These are phyloP conservation scores for Puccinia novopanici DNA, from an alignment of 1,284 basidiomycete species.

Conservation along the genomic window DNA sequence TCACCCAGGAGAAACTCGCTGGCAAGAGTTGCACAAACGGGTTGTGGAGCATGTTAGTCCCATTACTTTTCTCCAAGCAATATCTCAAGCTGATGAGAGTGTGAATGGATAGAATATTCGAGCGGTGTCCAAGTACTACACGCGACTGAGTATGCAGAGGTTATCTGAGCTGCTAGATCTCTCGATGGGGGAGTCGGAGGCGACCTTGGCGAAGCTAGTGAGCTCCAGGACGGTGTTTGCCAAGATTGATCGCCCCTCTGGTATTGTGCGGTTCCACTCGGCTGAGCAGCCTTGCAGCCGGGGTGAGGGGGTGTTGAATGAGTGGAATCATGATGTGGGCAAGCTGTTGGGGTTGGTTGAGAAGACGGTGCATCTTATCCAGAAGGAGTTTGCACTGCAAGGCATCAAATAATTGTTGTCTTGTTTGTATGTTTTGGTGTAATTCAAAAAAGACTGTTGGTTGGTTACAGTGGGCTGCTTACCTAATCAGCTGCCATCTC, in stretches of 20 bases:
- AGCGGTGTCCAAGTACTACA: slow-evolving; percentile 91
- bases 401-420: slow-evolving; percentile 44
- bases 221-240: slow-evolving; percentile 90
- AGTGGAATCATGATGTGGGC: slow-evolving; percentile 93
- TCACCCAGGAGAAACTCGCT: slow-evolving; percentile 70
- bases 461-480: too few species aligned
- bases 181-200: slow-evolving; percentile 76
- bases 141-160: slow-evolving; percentile 80
- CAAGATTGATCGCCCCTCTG: slow-evolving; percentile 86
- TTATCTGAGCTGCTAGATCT: slow-evolving; percentile 87
- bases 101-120: slow-evolving; percentile 77
- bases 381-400: slow-evolving; percentile 58
- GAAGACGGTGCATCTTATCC: slow-evolving; percentile 63
- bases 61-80: background rate
- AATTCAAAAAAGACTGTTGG: too few species aligned
- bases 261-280: slow-evolving; percentile 78
- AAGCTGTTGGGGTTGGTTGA: slow-evolving; percentile 66
- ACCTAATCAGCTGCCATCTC: too few species aligned
- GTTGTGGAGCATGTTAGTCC: slow-evolving; percentile 90
- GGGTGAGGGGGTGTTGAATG: slow-evolving; percentile 80
- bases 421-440: too few species aligned
- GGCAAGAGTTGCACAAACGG: slow-evolving; percentile 92
- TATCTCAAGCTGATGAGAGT: background rate
- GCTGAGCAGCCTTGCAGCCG: slow-evolving; percentile 68
- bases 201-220: slow-evolving; percentile 82